Conservation (phyloP, 192 early-diverging fungal genomes). For the Fimicolochytrium jonesii region DNA sequence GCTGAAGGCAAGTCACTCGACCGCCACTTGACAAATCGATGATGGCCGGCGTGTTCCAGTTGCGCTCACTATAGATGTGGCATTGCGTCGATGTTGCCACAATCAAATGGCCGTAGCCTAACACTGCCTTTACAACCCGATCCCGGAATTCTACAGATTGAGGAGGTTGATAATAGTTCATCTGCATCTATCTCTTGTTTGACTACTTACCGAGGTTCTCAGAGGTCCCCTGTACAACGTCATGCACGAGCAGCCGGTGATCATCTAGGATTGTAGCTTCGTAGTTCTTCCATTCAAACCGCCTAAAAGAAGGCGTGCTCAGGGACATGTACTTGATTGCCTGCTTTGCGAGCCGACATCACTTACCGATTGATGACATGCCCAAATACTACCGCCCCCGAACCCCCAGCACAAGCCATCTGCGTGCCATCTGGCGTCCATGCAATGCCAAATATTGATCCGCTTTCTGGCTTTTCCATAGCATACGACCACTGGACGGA, state of each 20-base stretch:
- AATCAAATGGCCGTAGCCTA: conserved; percentile 47
- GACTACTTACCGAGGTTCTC: conserved; percentile 43
- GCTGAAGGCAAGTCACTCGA: conserved; percentile 54
- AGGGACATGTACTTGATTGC: no score
- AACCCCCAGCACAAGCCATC: conserved; percentile 51
- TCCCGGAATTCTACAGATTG: conserved; percentile 60
- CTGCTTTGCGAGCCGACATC: no score
- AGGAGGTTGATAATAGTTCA: no score
- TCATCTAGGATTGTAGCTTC: conserved; percentile 55
- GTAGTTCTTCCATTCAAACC: conserved; percentile 55
- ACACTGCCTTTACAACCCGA: conserved; percentile 47
- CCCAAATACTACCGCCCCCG: conserved; percentile 51
- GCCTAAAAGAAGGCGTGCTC: no score
- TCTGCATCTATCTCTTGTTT: not conserved
- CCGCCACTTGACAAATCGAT: conserved; percentile 52
- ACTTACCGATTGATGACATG: conserved; percentile 47
- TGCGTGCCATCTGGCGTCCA: conserved; percentile 62
- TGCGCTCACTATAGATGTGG: conserved; percentile 53
- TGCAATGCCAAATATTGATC: conserved; percentile 52
- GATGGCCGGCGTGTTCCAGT: conserved; percentile 60
- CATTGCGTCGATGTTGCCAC: conserved; percentile 52
- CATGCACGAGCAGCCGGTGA: conserved; percentile 44
- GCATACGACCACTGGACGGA: conserved; percentile 50
- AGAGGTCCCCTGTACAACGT: conserved; percentile 41
- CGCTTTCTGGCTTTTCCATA: conserved; percentile 43